Conservation (phyloP, 192 early-diverging fungal genomes). For the Backusella parvicylindrica region DNA sequence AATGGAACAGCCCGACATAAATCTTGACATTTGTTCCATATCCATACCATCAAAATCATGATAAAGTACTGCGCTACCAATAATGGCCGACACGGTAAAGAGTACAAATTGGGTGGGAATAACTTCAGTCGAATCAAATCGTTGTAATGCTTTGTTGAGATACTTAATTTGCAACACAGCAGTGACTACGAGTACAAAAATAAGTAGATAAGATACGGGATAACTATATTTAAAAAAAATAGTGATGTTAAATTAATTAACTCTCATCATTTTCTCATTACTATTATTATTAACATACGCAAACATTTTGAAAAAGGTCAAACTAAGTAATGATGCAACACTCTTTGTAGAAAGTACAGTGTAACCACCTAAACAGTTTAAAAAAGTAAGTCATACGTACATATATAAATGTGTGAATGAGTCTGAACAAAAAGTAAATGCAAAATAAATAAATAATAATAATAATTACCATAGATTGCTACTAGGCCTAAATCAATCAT, state of each 20-base stretch:
- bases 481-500: constrained; percentile 64
- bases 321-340: constrained; percentile 61
- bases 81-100: constrained; percentile 67
- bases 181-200: constrained; percentile 55
- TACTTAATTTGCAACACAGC: constrained; percentile 64
- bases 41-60: constrained; percentile 59
- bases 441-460: neutral
- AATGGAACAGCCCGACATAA: constrained; percentile 54
- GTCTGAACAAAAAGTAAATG: too few relatives aligned
- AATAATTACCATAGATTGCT: constrained; percentile 60
- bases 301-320: constrained; percentile 62
- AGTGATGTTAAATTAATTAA: too few relatives aligned
- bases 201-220: constrained; percentile 59
- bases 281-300: constrained; percentile 19
- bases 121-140: constrained; percentile 67
- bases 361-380: constrained; percentile 54
- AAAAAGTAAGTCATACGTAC: neutral
- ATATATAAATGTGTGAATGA: too few relatives aligned
- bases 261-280: too few relatives aligned
- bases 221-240: constrained; percentile 29
- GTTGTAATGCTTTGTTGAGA: constrained; percentile 62
- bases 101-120: constrained; percentile 78
- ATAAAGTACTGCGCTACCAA: constrained; percentile 65
- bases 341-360: constrained; percentile 71
- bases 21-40: constrained; percentile 40